Evolutionary conservation across 352 stramenopile genomes (phyloP).

Genomic region (Phytophthora parvispora): DNA sequence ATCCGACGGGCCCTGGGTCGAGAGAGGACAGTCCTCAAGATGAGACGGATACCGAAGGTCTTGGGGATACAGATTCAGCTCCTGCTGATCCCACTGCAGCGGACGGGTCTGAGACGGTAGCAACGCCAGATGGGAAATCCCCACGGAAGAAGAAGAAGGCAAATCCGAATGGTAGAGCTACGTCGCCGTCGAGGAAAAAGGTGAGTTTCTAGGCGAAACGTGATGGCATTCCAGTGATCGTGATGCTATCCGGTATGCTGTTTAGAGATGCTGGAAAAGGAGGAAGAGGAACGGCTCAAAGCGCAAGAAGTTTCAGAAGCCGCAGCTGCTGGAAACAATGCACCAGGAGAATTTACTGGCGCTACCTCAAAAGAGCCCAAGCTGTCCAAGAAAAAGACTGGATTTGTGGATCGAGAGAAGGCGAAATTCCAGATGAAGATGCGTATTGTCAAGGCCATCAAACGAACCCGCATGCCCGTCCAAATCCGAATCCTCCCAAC

Average conservation of each 20-base stretch:
- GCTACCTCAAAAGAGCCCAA: slow-evolving; percentile 4
- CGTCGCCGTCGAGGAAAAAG: slow-evolving; percentile 27
- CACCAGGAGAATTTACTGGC: background rate
- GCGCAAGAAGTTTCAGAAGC: slow-evolving; percentile 1
- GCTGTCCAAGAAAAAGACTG: slow-evolving; percentile 25
- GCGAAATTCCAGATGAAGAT: slow-evolving; percentile 68
- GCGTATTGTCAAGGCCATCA: slow-evolving; percentile 59
- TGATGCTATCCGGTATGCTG: background rate
- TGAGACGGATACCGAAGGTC: background rate
- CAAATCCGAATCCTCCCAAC: slow-evolving; percentile 77
- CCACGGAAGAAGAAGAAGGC: slow-evolving; percentile 13
- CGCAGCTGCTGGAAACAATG: background rate
- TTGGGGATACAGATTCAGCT: background rate
- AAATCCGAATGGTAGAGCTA: slow-evolving; percentile 6
- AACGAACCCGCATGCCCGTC: slow-evolving; percentile 66
- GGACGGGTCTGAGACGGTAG: background rate
- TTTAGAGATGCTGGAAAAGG: slow-evolving; percentile 53
- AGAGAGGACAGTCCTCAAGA: slow-evolving; percentile 13
- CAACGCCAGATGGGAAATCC: slow-evolving; percentile 4
- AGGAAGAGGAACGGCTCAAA: slow-evolving; percentile 51
- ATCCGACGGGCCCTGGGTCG: background rate
- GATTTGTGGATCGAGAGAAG: slow-evolving; percentile 66
- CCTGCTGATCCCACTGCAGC: background rate
- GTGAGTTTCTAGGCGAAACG: background rate
- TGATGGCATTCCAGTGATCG: background rate